Percentiles rank a stretch among this genome's conserved stretches.
These are phyloP conservation scores for Metarhizium anisopliae DNA, from an alignment of 2,329 filamentous ascomycete species.

Conservation along the genomic window DNA sequence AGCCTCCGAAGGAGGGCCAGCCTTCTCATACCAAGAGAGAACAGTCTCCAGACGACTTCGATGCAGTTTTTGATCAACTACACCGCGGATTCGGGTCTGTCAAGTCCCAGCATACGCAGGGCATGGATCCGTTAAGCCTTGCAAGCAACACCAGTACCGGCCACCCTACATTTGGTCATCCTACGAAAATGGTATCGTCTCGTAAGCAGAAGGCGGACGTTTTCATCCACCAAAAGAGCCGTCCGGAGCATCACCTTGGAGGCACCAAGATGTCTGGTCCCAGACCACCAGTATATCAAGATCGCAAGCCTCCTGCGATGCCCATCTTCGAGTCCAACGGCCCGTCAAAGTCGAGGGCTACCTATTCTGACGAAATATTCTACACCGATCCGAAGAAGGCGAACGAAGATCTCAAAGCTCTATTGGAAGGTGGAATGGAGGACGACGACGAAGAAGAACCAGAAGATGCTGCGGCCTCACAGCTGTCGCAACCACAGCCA, in stretches of 20 bases:
- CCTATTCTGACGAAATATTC: conserved; percentile 36
- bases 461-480: conserved; percentile 4
- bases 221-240: conserved; percentile 44
- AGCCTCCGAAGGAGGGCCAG: conserved; percentile 19
- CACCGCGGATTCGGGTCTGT: conserved; percentile 20
- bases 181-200: conserved; percentile 36
- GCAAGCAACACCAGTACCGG: not conserved
- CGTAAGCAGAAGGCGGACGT: conserved; percentile 47
- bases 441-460: conserved; percentile 53
- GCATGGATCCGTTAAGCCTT: not conserved
- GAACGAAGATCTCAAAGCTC: conserved; percentile 66
- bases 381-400: conserved; percentile 67
- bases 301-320: conserved; percentile 36
- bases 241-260: conserved; percentile 46
- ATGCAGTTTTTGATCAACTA: conserved; percentile 23
- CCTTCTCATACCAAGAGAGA: not conserved
- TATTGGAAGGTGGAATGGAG: conserved; percentile 75
- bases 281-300: conserved; percentile 34
- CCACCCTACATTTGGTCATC: conserved; percentile 27
- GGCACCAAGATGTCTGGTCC: conserved; percentile 39
- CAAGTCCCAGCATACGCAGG: conserved; percentile 14
- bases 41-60: conserved; percentile 21
- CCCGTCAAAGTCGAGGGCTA: conserved; percentile 4
- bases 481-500: not conserved
- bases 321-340: conserved; percentile 38